Percentiles rank a stretch among this genome's conserved stretches.
These are phyloP conservation scores for Onygenales sp. DNA, from an alignment of 2,329 filamentous ascomycete genomes.

Conservation along the genomic window DNA sequence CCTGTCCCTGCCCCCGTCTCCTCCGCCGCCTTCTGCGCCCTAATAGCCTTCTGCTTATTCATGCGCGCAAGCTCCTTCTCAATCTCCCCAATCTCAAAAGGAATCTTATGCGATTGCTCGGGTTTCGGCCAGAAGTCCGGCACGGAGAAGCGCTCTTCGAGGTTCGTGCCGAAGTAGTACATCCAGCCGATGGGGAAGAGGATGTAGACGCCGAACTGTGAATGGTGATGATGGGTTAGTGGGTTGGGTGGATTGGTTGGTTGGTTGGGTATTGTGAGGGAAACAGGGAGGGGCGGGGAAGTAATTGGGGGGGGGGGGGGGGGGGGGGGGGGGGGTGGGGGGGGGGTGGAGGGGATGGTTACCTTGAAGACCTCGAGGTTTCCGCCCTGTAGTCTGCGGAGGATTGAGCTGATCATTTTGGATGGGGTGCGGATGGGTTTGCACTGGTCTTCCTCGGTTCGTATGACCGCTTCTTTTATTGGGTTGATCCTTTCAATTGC, in stretches of 20 bases:
- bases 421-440: background rate
- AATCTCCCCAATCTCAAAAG: constrained; percentile 51
- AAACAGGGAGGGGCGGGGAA: constrained; percentile 1
- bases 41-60: constrained; percentile 40
- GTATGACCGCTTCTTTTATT: too few relatives aligned
- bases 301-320: background rate
- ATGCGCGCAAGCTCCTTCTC: constrained; percentile 68
- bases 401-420: constrained; percentile 29
- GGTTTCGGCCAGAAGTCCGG: constrained; percentile 86
- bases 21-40: constrained; percentile 19
- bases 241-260: background rate
- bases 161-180: constrained; percentile 99
- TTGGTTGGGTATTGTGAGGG: background rate
- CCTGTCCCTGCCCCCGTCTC: constrained; percentile 5
- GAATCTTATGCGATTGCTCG: constrained; percentile 44
- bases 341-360: constrained; percentile 18
- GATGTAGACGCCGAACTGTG: constrained; percentile 93
- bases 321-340: background rate
- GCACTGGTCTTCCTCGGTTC: too few relatives aligned
- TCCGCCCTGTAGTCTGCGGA: constrained; percentile 60
- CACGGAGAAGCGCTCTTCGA: constrained; percentile 82
- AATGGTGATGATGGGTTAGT: background rate
- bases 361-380: constrained; percentile 97
- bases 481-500: too few relatives aligned
- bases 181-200: constrained; percentile 98